Evolutionary conservation across 1,284 basidiomycete genomes (phyloP).

Genomic region (Thecaphora frezii): DNA sequence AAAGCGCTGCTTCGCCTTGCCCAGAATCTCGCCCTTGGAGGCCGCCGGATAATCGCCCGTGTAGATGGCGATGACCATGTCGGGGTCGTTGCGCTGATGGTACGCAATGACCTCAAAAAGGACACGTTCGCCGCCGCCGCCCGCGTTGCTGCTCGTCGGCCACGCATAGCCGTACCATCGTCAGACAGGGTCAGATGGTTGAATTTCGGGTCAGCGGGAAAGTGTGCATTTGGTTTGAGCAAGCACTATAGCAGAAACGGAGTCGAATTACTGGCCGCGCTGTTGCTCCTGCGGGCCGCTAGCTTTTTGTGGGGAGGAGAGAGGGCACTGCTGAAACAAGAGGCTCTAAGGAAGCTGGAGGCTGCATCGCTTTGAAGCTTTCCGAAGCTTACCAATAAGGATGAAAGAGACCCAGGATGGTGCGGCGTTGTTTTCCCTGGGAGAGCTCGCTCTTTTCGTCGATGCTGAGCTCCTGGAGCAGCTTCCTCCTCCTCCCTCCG

Average conservation of each 20-base stretch:
- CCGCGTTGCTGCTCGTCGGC: conserved; percentile 74
- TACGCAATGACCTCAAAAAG: conserved; percentile 86
- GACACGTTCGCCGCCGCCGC: conserved; percentile 94
- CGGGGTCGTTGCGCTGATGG: conserved; percentile 73
- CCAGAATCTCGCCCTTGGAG: conserved; percentile 78
- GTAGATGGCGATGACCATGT: conserved; percentile 81
- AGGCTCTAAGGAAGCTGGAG: no score
- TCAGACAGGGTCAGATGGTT: no score
- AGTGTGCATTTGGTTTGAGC: no score
- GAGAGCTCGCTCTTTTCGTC: conserved; percentile 12
- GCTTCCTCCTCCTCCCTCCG: conserved; percentile 13
- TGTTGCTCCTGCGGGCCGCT: no score
- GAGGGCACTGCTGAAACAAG: no score
- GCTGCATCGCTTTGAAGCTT: no score
- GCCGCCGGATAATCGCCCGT: conserved; percentile 65
- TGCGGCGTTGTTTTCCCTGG: background rate
- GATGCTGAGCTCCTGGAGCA: conserved; percentile 16
- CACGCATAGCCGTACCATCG: background rate
- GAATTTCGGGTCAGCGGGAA: no score
- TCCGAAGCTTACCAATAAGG: conserved; percentile 79
- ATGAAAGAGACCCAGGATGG: conserved; percentile 77
- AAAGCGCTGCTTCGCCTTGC: conserved; percentile 67
- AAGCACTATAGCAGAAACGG: no score
- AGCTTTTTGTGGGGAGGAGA: no score
- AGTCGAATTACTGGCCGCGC: no score